These are phyloP conservation scores for Hypoxylon sp. DNA, from an alignment of 2,329 filamentous ascomycete genomes.

Conservation along the genomic window DNA sequence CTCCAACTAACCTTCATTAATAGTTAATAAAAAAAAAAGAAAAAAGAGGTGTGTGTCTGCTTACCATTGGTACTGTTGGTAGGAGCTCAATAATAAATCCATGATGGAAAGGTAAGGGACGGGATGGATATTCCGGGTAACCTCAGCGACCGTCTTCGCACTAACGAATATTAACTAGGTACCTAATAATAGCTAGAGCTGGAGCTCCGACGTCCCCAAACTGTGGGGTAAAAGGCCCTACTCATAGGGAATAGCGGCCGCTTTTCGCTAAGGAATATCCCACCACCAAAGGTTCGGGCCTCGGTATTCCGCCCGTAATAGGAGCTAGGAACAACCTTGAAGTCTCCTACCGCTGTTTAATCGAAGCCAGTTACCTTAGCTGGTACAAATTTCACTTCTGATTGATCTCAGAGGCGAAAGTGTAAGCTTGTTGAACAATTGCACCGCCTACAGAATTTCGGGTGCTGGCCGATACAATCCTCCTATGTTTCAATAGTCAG, in stretches of 20 bases:
- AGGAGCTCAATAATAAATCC: background rate
- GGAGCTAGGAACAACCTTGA: background rate
- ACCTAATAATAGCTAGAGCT: conserved; percentile 11
- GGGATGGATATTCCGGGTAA: background rate
- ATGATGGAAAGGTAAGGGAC: conserved; percentile 4
- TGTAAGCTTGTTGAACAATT: conserved; percentile 17
- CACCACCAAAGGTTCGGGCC: conserved; percentile 18
- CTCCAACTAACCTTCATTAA: background rate
- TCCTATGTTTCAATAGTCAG: conserved; percentile 18
- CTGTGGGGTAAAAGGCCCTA: conserved; percentile 35
- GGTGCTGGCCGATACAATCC: conserved; percentile 10
- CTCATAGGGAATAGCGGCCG: conserved; percentile 42
- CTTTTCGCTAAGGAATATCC: conserved; percentile 31
- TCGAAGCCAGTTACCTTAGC: conserved; percentile 6
- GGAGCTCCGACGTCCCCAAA: background rate
- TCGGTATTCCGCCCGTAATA: conserved; percentile 8
- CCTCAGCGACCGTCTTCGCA: background rate
- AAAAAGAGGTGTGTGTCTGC: conserved; percentile 6
- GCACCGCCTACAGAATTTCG: conserved; percentile 10
- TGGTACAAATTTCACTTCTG: background rate
- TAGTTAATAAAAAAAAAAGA: too few relatives aligned
- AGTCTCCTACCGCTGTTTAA: background rate
- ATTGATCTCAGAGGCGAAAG: background rate
- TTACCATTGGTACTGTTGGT: conserved; percentile 2
- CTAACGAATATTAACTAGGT: conserved; percentile 11